A percentile compares a stretch with the other conserved stretches of the same genome.
phyloP scores from a whole-genome alignment of 495 filamentous ascomycete species.

The Cenococcum geophilum region DNA sequence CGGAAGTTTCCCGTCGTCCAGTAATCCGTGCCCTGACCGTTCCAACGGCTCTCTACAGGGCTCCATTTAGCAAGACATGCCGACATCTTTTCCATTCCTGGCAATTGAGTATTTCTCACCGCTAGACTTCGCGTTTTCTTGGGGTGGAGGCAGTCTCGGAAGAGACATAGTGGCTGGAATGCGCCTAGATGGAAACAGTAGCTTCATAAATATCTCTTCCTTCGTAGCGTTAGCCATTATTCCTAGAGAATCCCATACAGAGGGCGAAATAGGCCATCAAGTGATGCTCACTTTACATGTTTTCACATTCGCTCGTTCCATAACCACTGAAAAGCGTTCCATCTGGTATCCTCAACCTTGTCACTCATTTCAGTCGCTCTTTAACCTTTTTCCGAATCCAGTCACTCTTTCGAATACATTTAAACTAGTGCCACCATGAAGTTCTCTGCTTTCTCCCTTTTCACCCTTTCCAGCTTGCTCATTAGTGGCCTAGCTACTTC shows the following conservation, averaged over 20 bases:
- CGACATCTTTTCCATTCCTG: no score
- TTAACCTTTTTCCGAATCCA: not conserved
- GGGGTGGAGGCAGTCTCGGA: no score
- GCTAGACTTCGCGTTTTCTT: no score
- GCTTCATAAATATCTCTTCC: slow-evolving; percentile 1
- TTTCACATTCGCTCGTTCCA: not conserved
- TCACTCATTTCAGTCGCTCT: slow-evolving; percentile 2
- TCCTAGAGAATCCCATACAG: not conserved
- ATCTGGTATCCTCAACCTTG: not conserved
- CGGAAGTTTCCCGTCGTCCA: no score
- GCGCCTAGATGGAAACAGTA: not conserved
- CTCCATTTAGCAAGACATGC: no score
- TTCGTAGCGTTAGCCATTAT: not conserved
- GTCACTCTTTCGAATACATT: slow-evolving; percentile 2
- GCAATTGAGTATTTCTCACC: no score
- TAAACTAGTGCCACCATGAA: not conserved
- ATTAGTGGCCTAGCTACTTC: not conserved
- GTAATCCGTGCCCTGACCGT: no score
- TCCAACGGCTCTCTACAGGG: no score
- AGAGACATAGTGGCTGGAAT: no score
- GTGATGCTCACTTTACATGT: not conserved
- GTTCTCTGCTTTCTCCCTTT: slow-evolving; percentile 3
- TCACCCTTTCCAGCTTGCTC: slow-evolving; percentile 1
- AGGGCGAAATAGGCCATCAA: not conserved
- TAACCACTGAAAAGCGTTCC: not conserved